These are phyloP conservation scores for Cytospora chrysosperma DNA, from an alignment of 2,329 filamentous ascomycete species.

Conservation along the genomic window DNA sequence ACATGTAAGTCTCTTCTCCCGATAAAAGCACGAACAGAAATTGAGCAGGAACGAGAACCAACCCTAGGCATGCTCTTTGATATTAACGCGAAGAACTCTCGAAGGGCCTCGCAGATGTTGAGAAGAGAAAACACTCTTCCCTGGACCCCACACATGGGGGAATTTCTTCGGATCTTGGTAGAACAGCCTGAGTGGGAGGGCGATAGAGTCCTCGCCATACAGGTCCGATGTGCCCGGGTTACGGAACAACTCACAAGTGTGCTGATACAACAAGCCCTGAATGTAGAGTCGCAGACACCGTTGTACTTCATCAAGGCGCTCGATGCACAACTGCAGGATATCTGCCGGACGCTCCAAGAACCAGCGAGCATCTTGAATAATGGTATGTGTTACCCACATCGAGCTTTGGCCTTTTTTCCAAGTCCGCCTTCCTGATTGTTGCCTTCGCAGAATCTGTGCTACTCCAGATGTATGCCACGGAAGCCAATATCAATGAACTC, in stretches of 20 bases:
- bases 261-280: slow-evolving; percentile 15
- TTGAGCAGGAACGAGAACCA: too few relatives aligned
- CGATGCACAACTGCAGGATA: slow-evolving; percentile 29
- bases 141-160: slow-evolving; percentile 61
- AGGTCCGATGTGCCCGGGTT: slow-evolving; percentile 42
- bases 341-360: slow-evolving; percentile 28
- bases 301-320: slow-evolving; percentile 30
- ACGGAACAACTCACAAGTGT: slow-evolving; percentile 33
- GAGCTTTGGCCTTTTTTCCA: background rate
- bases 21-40: background rate
- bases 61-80: background rate
- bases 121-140: slow-evolving; percentile 50
- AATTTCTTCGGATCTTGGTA: slow-evolving; percentile 49
- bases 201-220: slow-evolving; percentile 48
- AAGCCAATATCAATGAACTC: slow-evolving; percentile 40
- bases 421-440: background rate
- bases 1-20: slow-evolving; percentile 31
- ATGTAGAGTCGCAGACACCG: slow-evolving; percentile 24
- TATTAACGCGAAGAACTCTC: background rate
- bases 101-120: slow-evolving; percentile 33
- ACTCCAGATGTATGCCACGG: slow-evolving; percentile 36
- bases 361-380: slow-evolving; percentile 21
- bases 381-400: slow-evolving; percentile 23
- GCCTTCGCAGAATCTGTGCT: slow-evolving; percentile 25
- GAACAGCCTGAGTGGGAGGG: slow-evolving; percentile 45